A percentile compares a stretch with the other conserved stretches of the same genome.
phyloP scores from a whole-genome alignment of 192 early-diverging fungal species.

The Coemansia sp. region DNA sequence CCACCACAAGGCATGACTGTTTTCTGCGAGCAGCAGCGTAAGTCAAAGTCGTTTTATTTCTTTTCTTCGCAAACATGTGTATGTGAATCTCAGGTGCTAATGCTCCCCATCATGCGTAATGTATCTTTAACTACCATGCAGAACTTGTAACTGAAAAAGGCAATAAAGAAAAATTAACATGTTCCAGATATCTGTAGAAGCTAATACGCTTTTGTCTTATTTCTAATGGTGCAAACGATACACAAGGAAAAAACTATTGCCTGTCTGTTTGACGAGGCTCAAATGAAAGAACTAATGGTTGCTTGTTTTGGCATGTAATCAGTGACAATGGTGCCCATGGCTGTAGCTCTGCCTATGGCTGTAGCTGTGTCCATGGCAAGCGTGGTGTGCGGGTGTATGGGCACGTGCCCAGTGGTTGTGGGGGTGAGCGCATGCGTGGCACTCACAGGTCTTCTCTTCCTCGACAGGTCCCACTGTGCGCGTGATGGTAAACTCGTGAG shows the following conservation, averaged over 20 bases:
- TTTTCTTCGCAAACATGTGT: background rate
- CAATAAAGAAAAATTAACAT: background rate
- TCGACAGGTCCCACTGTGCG: constrained; percentile 7
- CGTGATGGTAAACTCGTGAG: constrained; percentile 13
- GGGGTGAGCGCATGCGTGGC: constrained; percentile 2
- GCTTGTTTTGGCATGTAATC: background rate
- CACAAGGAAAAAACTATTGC: background rate
- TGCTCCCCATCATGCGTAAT: background rate
- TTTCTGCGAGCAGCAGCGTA: background rate
- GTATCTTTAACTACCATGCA: background rate
- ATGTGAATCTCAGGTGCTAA: background rate
- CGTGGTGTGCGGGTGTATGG: background rate
- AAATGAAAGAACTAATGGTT: background rate
- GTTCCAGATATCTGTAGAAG: background rate
- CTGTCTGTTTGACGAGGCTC: background rate
- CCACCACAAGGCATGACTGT: background rate
- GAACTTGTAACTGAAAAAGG: background rate
- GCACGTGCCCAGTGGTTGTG: background rate
- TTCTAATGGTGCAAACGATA: background rate
- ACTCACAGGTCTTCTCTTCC: constrained; percentile 6
- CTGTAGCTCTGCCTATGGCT: background rate
- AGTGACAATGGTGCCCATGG: background rate
- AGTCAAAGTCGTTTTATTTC: too few species aligned
- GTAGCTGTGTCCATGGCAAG: constrained; percentile 1
- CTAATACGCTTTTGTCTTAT: constrained; percentile 2